These are phyloP conservation scores for Candida orba DNA, from an alignment of 805 yeast genomes.

Conservation along the genomic window DNA sequence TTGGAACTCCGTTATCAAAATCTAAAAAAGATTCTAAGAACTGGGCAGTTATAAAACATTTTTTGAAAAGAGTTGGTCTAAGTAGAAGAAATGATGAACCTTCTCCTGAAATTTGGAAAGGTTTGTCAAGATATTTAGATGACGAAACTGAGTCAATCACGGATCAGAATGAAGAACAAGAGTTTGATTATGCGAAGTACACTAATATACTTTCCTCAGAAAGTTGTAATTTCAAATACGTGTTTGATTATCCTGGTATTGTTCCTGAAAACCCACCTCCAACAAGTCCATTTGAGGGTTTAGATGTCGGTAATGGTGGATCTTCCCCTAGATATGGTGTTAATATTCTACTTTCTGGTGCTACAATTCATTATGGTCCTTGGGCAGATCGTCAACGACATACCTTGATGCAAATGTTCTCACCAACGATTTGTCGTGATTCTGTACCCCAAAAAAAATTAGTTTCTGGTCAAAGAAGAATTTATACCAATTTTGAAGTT, in stretches of 20 bases:
- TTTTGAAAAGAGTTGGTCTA: not conserved
- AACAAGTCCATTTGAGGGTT: constrained; percentile 30
- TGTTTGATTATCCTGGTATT: constrained; percentile 66
- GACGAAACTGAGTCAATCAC: constrained; percentile 26
- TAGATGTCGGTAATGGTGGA: constrained; percentile 55
- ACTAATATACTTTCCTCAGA: constrained; percentile 62
- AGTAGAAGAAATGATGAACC: not conserved
- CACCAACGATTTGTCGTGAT: constrained; percentile 63
- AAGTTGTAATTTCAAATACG: constrained; percentile 46
- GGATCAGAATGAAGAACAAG: constrained; percentile 32
- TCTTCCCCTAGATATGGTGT: constrained; percentile 54
- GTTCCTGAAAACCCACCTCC: constrained; percentile 37
- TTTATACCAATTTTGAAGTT: constrained; percentile 48
- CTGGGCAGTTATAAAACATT: constrained; percentile 17
- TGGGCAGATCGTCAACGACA: constrained; percentile 89
- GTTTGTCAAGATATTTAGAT: constrained; percentile 63
- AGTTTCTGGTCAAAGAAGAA: constrained; percentile 45
- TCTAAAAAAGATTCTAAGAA: constrained; percentile 1
- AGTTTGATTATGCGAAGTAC: constrained; percentile 73
- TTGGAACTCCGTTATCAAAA: not conserved
- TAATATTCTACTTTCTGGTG: constrained; percentile 48
- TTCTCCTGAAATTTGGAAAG: constrained; percentile 51
- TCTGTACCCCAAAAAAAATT: constrained; percentile 35
- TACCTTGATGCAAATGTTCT: constrained; percentile 54
- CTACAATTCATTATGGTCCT: constrained; percentile 82